These are phyloP conservation scores for Samsoniella hepiali DNA, from an alignment of 2,329 filamentous ascomycete species.

Conservation along the genomic window DNA sequence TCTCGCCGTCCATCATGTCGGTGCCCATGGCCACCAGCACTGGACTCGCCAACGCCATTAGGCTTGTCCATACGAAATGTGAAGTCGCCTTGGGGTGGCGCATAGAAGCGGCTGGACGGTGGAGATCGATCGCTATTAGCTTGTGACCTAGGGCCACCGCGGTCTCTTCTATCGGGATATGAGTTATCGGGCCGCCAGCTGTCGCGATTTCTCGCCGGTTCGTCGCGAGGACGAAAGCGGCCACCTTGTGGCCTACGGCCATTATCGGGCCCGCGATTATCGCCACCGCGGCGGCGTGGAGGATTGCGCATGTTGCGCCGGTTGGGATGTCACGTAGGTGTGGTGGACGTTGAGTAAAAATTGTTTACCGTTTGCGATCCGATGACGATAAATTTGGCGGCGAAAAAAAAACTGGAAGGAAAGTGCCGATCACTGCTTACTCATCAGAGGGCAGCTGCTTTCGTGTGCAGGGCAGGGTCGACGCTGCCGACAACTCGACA, in stretches of 20 bases:
- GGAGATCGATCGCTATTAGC: background rate
- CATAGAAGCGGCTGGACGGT: constrained; percentile 28
- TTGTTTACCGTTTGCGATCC: constrained; percentile 1
- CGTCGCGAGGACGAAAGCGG: constrained; percentile 12
- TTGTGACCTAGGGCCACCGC: background rate
- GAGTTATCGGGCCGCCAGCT: constrained; percentile 18
- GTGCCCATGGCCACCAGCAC: constrained; percentile 20
- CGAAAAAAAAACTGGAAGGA: constrained; percentile 7
- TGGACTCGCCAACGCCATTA: constrained; percentile 41
- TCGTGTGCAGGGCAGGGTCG: background rate
- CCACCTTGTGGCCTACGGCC: constrained; percentile 5
- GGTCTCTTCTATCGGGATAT: constrained; percentile 4
- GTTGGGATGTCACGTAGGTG: background rate
- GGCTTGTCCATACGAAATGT: constrained; percentile 55
- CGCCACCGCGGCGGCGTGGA: constrained; percentile 16
- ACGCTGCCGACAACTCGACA: background rate
- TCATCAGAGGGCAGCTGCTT: background rate
- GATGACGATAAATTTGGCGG: background rate
- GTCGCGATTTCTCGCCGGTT: constrained; percentile 12
- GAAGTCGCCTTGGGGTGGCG: constrained; percentile 48
- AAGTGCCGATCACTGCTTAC: constrained; percentile 15
- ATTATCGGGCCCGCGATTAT: background rate
- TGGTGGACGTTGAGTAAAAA: background rate
- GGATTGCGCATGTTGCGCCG: constrained; percentile 15
- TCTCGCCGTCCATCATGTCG: constrained; percentile 26